Base-by-base conservation (phyloP, 495 filamentous ascomycete species). In the Penicillium flavigenum region DNA sequence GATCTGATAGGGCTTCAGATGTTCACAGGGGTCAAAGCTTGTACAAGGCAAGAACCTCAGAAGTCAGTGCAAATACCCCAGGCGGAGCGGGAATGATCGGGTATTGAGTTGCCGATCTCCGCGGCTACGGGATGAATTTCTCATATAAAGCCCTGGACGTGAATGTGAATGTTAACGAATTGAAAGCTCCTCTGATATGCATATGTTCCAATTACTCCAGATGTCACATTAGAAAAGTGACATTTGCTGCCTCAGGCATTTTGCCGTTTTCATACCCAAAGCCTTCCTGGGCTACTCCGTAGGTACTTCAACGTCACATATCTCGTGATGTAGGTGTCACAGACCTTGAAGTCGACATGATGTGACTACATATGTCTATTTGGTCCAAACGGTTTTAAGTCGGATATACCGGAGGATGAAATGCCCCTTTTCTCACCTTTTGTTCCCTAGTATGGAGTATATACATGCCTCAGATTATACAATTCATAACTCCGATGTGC, bases 41-140 rank as follows among this genome's bases (percentile, higher is more conserved):
- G 34, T 0, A 54, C 27, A 57, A 41, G 56, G 17, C 54, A 55
- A 49, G 20, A 32, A 51, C 10, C 24, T 24, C 5, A 5, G 24
- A 47, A 56, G 46, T 63, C 22, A 22, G 1, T 42, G 11, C 47
- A 58, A 43, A 19, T 51, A 16, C 24, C 53, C 60, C 63, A 65
- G 60, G 41, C 53, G 22, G 59, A 20, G 60, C 63, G 65, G 65
- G 42, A 50, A 42, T 38, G 51, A 50, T 49, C 63, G 63, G 63
- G 56, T 59, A 60, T 32, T 16, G 12, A 46, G n/a, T 58, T 54
- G 32, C 63, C 62, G 61, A 51, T 56, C 36, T 58, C 63, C 64
- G 62, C 62, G 62, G 64, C 50, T 66, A 58, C 54, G 55, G 22
- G 22, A 62, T 42, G 34, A 50, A 32, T n/a, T n/a, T 57, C 36